Conservation (phyloP, 257 asterid genomes). For the Catharanthus roseus region DNA sequence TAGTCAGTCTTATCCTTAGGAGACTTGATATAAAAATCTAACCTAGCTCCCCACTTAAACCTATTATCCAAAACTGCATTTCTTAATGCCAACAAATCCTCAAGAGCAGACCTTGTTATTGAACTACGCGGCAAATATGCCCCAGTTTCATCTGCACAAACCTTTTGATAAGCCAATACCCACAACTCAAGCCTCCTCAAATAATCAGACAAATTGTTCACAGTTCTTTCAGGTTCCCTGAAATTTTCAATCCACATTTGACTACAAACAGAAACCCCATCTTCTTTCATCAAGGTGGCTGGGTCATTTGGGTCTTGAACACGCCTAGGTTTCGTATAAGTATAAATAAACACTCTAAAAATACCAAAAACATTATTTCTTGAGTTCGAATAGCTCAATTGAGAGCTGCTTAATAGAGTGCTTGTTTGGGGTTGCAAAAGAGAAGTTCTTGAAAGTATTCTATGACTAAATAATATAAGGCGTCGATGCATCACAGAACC, state of each 20-base stretch:
- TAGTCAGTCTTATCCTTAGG: conserved; percentile 90
- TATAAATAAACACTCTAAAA: conserved; percentile 35
- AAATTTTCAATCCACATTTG: conserved; percentile 89
- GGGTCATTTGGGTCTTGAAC: conserved; percentile 81
- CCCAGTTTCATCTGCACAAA: conserved; percentile 79
- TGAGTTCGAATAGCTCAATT: conserved; percentile 21
- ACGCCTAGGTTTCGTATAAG: conserved; percentile 48
- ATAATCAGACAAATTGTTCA: conserved; percentile 55
- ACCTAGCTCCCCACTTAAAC: conserved; percentile 94
- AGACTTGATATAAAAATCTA: conserved; percentile 75
- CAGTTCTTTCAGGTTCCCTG: conserved; percentile 58
- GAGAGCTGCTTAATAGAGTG: conserved; percentile 23
- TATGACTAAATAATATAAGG: conserved; percentile 30
- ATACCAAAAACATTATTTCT: conserved; percentile 28
- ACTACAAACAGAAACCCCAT: conserved; percentile 68
- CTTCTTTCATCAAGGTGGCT: conserved; percentile 86
- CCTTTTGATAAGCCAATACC: conserved; percentile 96
- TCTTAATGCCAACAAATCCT: conserved; percentile 70
- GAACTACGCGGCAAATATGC: conserved; percentile 76
- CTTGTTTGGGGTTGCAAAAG: conserved; percentile 19
- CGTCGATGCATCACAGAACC: conserved; percentile 49
- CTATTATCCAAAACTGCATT: conserved; percentile 80
- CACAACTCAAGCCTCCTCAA: conserved; percentile 90
- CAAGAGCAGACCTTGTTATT: conserved; percentile 67
- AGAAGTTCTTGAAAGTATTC: conserved; percentile 36